phyloP scores from a whole-genome alignment of 192 early-diverging fungal genomes.

The Diversispora eburnea region DNA sequence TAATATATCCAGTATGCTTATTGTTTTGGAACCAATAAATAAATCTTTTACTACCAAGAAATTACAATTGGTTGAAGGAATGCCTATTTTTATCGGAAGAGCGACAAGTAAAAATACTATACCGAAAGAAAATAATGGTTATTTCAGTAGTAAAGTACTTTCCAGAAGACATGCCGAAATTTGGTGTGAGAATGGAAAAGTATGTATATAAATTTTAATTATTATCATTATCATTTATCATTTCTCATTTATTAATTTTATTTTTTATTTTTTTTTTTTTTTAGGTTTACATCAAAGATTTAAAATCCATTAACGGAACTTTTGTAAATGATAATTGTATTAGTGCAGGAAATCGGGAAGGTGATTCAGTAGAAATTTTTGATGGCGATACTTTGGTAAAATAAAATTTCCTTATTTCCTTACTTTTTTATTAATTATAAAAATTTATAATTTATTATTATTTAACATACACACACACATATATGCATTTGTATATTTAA shows the following conservation, averaged over 20 bases:
- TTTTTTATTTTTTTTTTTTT: background rate
- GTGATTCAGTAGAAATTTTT: conserved; percentile 51
- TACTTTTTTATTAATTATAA: too few species aligned
- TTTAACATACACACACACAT: too few species aligned
- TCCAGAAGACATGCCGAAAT: conserved; percentile 73
- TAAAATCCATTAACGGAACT: conserved; percentile 77
- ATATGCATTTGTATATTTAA: too few species aligned
- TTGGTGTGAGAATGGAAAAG: too few species aligned
- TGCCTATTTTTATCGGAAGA: conserved; percentile 63
- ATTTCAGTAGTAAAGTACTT: conserved; percentile 81
- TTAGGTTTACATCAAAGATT: conserved; percentile 68
- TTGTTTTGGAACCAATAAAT: conserved; percentile 36
- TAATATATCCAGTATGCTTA: too few species aligned
- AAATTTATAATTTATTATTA: too few species aligned
- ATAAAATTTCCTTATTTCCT: too few species aligned
- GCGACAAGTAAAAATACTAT: conserved; percentile 61
- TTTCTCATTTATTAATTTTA: too few species aligned
- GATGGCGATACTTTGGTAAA: background rate
- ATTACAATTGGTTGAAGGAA: conserved; percentile 50
- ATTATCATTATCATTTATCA: too few species aligned
- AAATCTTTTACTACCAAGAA: conserved; percentile 46
- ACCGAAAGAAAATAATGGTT: conserved; percentile 65
- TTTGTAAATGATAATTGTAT: conserved; percentile 72
- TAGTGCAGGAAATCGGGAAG: conserved; percentile 60
- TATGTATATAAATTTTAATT: too few species aligned